Base-by-base conservation (phyloP, 371 early-diverging fungal genomes). In the Rhizopus stolonifer region DNA sequence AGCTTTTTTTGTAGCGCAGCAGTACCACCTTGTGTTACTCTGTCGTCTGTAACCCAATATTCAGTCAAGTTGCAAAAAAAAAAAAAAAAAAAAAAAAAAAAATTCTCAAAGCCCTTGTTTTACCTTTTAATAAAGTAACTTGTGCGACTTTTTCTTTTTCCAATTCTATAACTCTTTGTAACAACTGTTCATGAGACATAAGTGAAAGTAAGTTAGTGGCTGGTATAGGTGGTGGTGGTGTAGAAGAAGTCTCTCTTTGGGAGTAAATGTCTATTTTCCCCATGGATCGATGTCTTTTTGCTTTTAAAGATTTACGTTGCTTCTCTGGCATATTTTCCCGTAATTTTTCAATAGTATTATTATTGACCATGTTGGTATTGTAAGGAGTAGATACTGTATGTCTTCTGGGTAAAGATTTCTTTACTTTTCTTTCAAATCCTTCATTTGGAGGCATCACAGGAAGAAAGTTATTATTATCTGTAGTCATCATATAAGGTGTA, bases 341-440 rank as follows among this genome's bases (percentile, higher is more conserved):
- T 22, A 11, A 26, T 24, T 25, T 26, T 19, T 24, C 18, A 18
- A 44, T 46, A 24, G 38, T 52, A 15, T 49, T 48, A 13, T 32
- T 52, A 22, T 26, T 45, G 24, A 33, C 38, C 18, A 19, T 26
- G 21, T 31, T 56, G 10, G 57, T 36, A 1, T 50, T 32, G 49
- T 73, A 70, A 26, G 70, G 70, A 8, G 72, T 67, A 31, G 76
- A 71, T 2, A 75, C 76, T 1, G 76, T 75, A 49, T 75, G 76
- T 49, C 76, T 67, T 49, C 76, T 64, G 19, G 76, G 76, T 44
- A 75, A 38, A 25, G 62, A 47, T 3, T 62, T 61, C 24, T 57
- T 56, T 13, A 43, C 52, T 22, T 60, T 53, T 48, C 60, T 50
- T 32, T 60, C 55, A 22, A 54, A 22, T 23, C 23, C 34, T 24